Conservation (phyloP, 2,329 filamentous ascomycete species). For the Dothiorella sarmentorum region DNA sequence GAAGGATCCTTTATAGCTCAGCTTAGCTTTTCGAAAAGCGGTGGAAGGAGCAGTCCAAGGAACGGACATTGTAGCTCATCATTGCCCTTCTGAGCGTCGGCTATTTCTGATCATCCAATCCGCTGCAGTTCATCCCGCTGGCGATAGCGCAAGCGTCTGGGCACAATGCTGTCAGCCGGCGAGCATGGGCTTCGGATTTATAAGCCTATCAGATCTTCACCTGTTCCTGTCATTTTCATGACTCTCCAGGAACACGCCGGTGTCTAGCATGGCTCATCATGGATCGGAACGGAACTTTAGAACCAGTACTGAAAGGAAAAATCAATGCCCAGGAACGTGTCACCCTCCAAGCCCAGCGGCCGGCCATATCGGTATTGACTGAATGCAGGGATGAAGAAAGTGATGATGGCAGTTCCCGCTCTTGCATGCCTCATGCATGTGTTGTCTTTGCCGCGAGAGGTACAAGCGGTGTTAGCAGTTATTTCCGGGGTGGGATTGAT, state of each 20-base stretch:
- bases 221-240: slow-evolving; percentile 8
- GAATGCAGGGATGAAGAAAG: neutral
- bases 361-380: neutral
- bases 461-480: neutral
- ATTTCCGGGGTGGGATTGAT: too few species aligned
- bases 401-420: neutral
- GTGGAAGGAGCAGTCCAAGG: neutral
- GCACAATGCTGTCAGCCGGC: neutral
- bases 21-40: neutral
- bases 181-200: neutral
- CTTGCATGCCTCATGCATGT: neutral
- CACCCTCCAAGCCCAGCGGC: neutral
- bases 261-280: neutral
- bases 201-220: slow-evolving; percentile 9
- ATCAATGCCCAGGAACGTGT: neutral
- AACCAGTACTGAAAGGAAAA: neutral
- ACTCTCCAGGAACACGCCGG: neutral
- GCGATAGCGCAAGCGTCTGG: neutral
- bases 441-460: neutral
- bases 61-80: neutral
- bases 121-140: neutral
- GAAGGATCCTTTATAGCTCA: neutral
- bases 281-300: neutral
- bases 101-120: neutral
- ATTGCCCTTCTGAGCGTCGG: neutral